phyloP scores from a whole-genome alignment of 345 rosid species.

The Eucalyptus tenuipes region DNA sequence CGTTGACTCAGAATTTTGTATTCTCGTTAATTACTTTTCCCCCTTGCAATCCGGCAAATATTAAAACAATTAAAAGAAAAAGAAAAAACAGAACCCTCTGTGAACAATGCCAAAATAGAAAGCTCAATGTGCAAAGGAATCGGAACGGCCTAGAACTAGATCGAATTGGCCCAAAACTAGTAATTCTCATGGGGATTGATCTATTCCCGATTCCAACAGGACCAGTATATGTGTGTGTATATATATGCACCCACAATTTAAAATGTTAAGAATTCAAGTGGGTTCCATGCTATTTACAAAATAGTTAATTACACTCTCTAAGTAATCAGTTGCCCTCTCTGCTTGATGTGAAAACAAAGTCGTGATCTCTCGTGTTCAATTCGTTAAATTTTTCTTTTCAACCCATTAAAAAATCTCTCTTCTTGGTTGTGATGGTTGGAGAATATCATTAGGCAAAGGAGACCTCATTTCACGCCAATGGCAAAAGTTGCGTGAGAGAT shows the following conservation, averaged over 20 bases:
- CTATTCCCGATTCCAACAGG: accelerated
- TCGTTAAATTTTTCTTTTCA: not conserved
- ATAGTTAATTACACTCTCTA: not conserved
- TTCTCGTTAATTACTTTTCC: not conserved
- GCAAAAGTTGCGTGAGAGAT: too few relatives aligned
- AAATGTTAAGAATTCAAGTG: too few relatives aligned
- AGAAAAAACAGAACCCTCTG: not conserved
- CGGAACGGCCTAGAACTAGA: too few relatives aligned
- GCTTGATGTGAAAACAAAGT: not conserved
- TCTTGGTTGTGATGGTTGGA: too few relatives aligned
- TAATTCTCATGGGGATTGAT: too few relatives aligned
- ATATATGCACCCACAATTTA: too few relatives aligned
- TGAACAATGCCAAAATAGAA: not conserved
- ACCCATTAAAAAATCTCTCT: not conserved
- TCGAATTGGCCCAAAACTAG: not conserved
- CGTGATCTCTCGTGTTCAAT: not conserved
- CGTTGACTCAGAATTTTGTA: not conserved
- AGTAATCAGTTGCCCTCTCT: not conserved
- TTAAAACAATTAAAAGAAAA: too few relatives aligned
- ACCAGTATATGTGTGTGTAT: too few relatives aligned
- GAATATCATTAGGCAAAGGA: too few relatives aligned
- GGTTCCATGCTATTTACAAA: not conserved
- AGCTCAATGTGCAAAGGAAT: not conserved
- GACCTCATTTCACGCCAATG: too few relatives aligned
- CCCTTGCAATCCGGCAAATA: not conserved